Percentiles rank a stretch among this genome's conserved stretches.
phyloP scores from a whole-genome alignment of 495 filamentous ascomycete genomes.

The Aspergillus cristatus region DNA sequence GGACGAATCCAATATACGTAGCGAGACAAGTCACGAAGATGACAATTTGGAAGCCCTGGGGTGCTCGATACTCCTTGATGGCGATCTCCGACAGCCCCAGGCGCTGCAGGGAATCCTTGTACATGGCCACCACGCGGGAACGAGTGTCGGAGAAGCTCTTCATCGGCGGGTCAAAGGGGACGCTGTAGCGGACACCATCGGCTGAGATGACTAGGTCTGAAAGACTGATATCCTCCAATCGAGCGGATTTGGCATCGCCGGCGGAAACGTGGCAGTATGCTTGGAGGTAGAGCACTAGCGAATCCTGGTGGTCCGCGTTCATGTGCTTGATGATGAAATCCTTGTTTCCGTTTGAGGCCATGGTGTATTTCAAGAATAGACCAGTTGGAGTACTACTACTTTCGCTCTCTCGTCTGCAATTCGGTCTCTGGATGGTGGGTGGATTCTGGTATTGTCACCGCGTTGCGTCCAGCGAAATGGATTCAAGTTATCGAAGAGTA shows the following conservation, averaged over 20 bases:
- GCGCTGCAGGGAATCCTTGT: slow-evolving; percentile 42
- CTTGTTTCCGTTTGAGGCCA: slow-evolving; percentile 22
- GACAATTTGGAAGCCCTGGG: slow-evolving; percentile 26
- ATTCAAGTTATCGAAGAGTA: no score
- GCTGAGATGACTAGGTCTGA: slow-evolving; percentile 44
- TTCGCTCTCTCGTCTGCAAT: not conserved
- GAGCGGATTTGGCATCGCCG: slow-evolving; percentile 36
- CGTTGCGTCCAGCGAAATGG: no score
- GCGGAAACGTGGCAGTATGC: slow-evolving; percentile 46
- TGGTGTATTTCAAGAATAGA: no score
- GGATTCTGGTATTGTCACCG: no score
- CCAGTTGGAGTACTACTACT: no score
- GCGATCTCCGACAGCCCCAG: slow-evolving; percentile 48
- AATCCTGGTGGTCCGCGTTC: slow-evolving; percentile 65
- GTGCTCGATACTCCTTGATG: slow-evolving; percentile 46
- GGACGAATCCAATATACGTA: slow-evolving; percentile 34
- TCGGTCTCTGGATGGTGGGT: no score
- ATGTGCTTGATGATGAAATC: slow-evolving; percentile 66
- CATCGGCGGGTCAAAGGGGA: slow-evolving; percentile 58
- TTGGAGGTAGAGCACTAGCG: slow-evolving; percentile 57
- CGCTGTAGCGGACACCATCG: slow-evolving; percentile 37
- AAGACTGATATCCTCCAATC: slow-evolving; percentile 51
- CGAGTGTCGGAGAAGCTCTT: slow-evolving; percentile 50
- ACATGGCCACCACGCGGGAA: slow-evolving; percentile 58
- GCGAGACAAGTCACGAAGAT: slow-evolving; percentile 38